Percentiles rank a stretch among this genome's conserved stretches.
Evolutionary conservation across 1,284 basidiomycete genomes (phyloP).

Genomic region (Naganishia cerealis): DNA sequence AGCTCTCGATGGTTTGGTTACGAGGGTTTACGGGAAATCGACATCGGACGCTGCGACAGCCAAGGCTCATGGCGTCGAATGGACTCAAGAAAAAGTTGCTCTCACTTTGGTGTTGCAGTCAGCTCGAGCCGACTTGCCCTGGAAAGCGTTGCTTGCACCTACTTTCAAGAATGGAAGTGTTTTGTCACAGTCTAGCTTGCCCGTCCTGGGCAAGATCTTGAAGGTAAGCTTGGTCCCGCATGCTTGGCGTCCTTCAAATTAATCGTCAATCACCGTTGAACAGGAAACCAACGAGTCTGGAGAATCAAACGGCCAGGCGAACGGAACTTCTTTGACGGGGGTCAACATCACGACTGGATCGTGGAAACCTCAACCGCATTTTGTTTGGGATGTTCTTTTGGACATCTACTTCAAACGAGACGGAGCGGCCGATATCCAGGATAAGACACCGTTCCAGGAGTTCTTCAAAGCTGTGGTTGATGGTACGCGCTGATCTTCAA

Average conservation of each 20-base stretch:
- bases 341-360: conserved; percentile 57
- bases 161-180: conserved; percentile 75
- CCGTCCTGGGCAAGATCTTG: conserved; percentile 71
- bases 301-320: conserved; percentile 39
- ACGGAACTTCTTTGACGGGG: conserved; percentile 37
- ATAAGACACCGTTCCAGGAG: conserved; percentile 75
- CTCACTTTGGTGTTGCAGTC: conserved; percentile 70
- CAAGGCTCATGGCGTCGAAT: conserved; percentile 58
- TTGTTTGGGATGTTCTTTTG: conserved; percentile 83
- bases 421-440: conserved; percentile 32
- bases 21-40: conserved; percentile 57
- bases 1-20: conserved; percentile 62
- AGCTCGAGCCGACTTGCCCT: conserved; percentile 63
- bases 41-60: conserved; percentile 50
- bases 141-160: conserved; percentile 68
- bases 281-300: conserved; percentile 48
- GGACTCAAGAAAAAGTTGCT: conserved; percentile 87
- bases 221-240: conserved; percentile 60
- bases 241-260: background rate
- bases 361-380: conserved; percentile 90
- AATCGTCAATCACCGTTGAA: conserved; percentile 34
- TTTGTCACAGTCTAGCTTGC: conserved; percentile 66
- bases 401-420: conserved; percentile 67
- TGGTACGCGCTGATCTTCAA: conserved; percentile 57
- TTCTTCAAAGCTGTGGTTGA: conserved; percentile 89